Conservation (phyloP, 176 grass and related monocot species). For the Tuctoria greenei region DNA sequence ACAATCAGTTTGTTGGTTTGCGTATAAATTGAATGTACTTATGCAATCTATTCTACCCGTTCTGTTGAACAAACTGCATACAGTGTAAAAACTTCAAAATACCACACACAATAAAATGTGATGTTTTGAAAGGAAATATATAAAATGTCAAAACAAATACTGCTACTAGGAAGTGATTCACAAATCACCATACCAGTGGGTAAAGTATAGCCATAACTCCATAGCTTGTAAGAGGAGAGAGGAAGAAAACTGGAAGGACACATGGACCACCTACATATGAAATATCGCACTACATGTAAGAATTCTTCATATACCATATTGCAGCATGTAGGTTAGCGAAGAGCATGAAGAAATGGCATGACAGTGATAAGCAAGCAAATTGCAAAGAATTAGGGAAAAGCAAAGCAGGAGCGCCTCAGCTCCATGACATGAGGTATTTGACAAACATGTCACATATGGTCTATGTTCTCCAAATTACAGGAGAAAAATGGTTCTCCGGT, state of each 20-base stretch:
- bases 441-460: conserved; percentile 22
- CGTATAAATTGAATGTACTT: neutral
- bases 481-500: conserved; percentile 9
- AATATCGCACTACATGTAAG: conserved; percentile 27
- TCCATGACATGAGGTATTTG: neutral
- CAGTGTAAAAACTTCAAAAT: neutral
- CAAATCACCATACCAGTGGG: conserved; percentile 68
- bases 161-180: conserved; percentile 7
- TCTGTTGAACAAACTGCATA: neutral
- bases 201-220: conserved; percentile 93
- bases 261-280: conserved; percentile 69
- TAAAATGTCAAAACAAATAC: conserved; percentile 19
- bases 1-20: neutral
- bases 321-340: conserved; percentile 1
- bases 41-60: neutral
- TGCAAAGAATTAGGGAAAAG: neutral
- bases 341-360: conserved; percentile 18
- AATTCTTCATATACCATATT: conserved; percentile 21
- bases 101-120: conserved; percentile 15
- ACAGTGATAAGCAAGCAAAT: conserved; percentile 6
- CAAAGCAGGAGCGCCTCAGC: conserved; percentile 8
- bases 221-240: conserved; percentile 82
- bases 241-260: conserved; percentile 84
- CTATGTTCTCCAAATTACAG: conserved; percentile 8
- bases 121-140: neutral